phyloP scores from a whole-genome alignment of 2,329 filamentous ascomycete genomes.

The Thielaviopsis musarum region DNA sequence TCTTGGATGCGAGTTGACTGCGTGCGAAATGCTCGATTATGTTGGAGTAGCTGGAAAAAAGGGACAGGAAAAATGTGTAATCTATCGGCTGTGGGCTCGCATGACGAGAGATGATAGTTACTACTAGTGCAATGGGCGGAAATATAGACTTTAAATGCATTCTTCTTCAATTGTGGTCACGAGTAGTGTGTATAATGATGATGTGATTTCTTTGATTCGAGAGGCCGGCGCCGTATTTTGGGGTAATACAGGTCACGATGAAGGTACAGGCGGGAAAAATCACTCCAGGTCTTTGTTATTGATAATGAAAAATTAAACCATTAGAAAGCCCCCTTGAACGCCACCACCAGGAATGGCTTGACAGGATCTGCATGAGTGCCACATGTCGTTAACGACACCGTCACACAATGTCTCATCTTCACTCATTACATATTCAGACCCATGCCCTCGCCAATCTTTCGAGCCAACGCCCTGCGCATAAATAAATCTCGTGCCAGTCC shows the following conservation, averaged over 20 bases:
- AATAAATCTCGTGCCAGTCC: conserved; percentile 65
- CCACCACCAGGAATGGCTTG: not conserved
- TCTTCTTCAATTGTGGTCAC: not conserved
- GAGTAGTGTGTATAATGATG: not conserved
- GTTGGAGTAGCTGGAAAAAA: not conserved
- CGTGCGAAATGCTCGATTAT: not conserved
- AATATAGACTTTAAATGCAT: not conserved
- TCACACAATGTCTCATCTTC: not conserved
- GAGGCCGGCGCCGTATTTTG: not conserved
- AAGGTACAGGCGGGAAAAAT: not conserved
- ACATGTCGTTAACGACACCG: not conserved
- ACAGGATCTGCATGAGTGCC: not conserved
- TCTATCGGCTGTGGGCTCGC: not conserved
- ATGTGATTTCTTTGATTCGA: not conserved
- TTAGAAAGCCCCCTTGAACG: too few relatives aligned
- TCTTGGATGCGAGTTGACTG: not conserved
- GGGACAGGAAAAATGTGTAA: not conserved
- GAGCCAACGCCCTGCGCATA: conserved; percentile 63
- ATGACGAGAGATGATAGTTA: not conserved
- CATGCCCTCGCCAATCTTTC: conserved; percentile 64
- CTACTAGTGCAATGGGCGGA: not conserved
- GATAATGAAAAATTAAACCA: too few relatives aligned
- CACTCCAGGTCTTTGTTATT: too few relatives aligned
- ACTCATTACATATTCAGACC: conserved; percentile 29
- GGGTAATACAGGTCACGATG: not conserved